These are phyloP conservation scores for Lipomyces mesembrius DNA, from an alignment of 805 yeast genomes.

Conservation along the genomic window DNA sequence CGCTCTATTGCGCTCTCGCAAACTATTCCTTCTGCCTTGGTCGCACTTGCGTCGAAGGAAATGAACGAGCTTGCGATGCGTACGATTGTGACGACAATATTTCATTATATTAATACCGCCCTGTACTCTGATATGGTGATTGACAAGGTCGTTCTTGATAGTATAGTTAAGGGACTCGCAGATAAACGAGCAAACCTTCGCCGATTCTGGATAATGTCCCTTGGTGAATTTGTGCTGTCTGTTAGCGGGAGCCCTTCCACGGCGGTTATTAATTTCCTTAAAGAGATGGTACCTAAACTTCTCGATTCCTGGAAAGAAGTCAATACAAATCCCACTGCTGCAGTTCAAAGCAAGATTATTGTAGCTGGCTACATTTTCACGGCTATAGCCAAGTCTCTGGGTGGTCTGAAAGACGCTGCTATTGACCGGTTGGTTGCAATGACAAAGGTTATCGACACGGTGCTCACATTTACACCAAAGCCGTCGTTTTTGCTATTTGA, in stretches of 20 bases:
- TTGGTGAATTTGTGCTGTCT: slow-evolving; percentile 49
- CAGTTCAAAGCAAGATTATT: slow-evolving; percentile 58
- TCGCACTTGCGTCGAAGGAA: slow-evolving; percentile 69
- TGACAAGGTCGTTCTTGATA: slow-evolving; percentile 41
- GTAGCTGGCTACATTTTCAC: slow-evolving; percentile 59
- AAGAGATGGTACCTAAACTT: slow-evolving; percentile 42
- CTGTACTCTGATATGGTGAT: slow-evolving; percentile 39
- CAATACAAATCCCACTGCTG: slow-evolving; percentile 57
- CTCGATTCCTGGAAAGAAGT: slow-evolving; percentile 52
- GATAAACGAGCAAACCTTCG: slow-evolving; percentile 68
- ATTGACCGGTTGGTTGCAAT: slow-evolving; percentile 35
- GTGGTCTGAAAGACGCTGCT: slow-evolving; percentile 35
- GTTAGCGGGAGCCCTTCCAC: slow-evolving; percentile 15
- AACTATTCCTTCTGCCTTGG: slow-evolving; percentile 52
- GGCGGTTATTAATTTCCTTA: slow-evolving; percentile 34
- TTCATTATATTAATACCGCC: slow-evolving; percentile 51
- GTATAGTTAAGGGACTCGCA: slow-evolving; percentile 61
- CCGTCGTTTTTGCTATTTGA: slow-evolving; percentile 56
- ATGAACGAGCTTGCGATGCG: slow-evolving; percentile 69
- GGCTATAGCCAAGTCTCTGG: slow-evolving; percentile 39
- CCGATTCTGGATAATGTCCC: slow-evolving; percentile 66
- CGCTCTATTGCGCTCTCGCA: slow-evolving; percentile 43
- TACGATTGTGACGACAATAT: slow-evolving; percentile 56
- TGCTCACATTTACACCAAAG: slow-evolving; percentile 47
- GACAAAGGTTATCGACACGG: slow-evolving; percentile 33